These are phyloP conservation scores for Limonomyces culmigenus DNA, from an alignment of 1,284 basidiomycete genomes.

Conservation along the genomic window DNA sequence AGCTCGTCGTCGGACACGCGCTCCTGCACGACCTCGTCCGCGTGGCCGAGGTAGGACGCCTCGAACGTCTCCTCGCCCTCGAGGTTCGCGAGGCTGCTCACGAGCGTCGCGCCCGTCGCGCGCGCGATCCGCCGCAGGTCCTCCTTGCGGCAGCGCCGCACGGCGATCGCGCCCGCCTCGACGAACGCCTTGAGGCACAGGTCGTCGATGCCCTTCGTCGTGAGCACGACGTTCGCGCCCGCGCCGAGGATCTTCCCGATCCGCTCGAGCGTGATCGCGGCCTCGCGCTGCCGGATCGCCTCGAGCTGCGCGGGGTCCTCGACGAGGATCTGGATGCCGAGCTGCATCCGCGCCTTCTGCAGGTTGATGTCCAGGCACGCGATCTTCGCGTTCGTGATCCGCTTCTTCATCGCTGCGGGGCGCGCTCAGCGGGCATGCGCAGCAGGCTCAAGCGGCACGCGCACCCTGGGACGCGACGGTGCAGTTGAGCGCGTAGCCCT, in stretches of 20 bases:
- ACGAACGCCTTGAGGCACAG: slow-evolving; percentile 98
- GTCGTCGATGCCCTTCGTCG: slow-evolving; percentile 98
- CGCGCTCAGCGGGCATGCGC: background rate
- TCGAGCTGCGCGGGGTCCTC: slow-evolving; percentile 96
- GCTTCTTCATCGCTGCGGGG: slow-evolving; percentile 86
- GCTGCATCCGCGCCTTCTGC: slow-evolving; percentile 93
- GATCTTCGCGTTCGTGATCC: slow-evolving; percentile 88
- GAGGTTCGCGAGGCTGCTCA: slow-evolving; percentile 88
- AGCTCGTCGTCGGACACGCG: slow-evolving; percentile 97
- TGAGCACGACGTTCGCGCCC: slow-evolving; percentile 94
- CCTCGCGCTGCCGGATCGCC: slow-evolving; percentile 88
- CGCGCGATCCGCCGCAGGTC: slow-evolving; percentile 94
- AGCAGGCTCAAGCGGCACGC: slow-evolving; percentile 9
- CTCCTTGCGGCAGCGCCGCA: slow-evolving; percentile 94
- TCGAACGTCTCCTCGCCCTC: slow-evolving; percentile 99
- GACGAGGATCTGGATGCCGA: slow-evolving; percentile 95
- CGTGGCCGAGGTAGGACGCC: slow-evolving; percentile 73
- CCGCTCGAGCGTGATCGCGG: slow-evolving; percentile 92
- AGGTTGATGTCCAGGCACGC: slow-evolving; percentile 98
- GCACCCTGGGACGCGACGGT: slow-evolving; percentile 95
- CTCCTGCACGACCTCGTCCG: slow-evolving; percentile 95
- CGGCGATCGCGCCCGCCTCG: slow-evolving; percentile 98
- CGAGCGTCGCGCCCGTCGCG: slow-evolving; percentile 88
- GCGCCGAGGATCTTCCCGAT: slow-evolving; percentile 92
- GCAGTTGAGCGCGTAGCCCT: slow-evolving; percentile 97